These are phyloP conservation scores for Clitoria ternatea DNA, from an alignment of 306 rosid genomes.

Conservation along the genomic window DNA sequence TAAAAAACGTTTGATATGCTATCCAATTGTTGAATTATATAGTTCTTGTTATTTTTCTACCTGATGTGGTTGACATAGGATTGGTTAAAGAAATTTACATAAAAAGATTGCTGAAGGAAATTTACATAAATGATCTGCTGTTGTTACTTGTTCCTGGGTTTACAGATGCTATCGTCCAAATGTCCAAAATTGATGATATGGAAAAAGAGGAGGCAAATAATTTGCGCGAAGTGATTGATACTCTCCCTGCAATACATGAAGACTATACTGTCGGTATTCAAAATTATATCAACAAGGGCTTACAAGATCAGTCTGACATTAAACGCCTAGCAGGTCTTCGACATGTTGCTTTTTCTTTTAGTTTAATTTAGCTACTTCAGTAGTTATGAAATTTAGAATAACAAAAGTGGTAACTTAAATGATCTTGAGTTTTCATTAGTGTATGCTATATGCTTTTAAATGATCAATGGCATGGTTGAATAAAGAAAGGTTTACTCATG, in stretches of 20 bases:
- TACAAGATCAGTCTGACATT: slow-evolving; percentile 56
- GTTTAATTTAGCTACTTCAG: slow-evolving; percentile 2
- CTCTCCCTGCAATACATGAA: slow-evolving; percentile 64
- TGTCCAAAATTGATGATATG: slow-evolving; percentile 81
- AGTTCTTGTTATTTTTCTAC: slow-evolving; percentile 8
- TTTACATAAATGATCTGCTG: slow-evolving; percentile 20
- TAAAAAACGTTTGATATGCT: slow-evolving; percentile 31
- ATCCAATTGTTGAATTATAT: slow-evolving; percentile 21
- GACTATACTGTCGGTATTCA: slow-evolving; percentile 56
- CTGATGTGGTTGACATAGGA: slow-evolving; percentile 6
- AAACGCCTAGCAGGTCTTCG: slow-evolving; percentile 61
- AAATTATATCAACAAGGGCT: slow-evolving; percentile 39
- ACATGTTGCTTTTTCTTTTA: slow-evolving; percentile 2
- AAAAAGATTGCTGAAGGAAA: slow-evolving; percentile 10
- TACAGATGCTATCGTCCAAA: slow-evolving; percentile 62
- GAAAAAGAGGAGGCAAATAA: slow-evolving; percentile 63
- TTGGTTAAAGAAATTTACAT: slow-evolving; percentile 22
- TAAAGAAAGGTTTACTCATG: neutral
- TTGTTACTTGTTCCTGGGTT: slow-evolving; percentile 33
- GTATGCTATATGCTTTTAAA: neutral
- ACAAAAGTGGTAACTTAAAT: neutral
- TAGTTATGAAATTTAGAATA: slow-evolving; percentile 7
- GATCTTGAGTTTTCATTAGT: slow-evolving; percentile 12
- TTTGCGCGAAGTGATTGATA: slow-evolving; percentile 47
- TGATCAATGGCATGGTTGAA: neutral